Percentiles rank a stretch among this genome's conserved stretches.
phyloP scores from a whole-genome alignment of 164 flowering plant genomes.

The Paratinospora sagittata region DNA sequence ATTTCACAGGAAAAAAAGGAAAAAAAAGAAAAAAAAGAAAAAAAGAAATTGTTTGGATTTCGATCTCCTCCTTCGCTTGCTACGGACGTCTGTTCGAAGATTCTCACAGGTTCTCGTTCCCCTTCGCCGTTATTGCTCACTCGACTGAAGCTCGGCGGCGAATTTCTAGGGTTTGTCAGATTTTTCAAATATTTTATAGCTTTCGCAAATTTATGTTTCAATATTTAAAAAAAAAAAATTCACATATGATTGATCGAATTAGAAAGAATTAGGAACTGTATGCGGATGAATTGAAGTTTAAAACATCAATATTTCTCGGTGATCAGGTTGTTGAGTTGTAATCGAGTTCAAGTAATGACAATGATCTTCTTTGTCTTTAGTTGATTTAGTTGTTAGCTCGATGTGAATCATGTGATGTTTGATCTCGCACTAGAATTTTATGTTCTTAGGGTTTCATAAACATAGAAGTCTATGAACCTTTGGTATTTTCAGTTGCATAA shows the following conservation, averaged over 20 bases:
- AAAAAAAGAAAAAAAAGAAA: background rate
- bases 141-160: background rate
- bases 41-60: background rate
- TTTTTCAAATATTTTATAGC: background rate
- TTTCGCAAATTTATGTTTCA: background rate
- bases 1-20: background rate
- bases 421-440: background rate
- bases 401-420: background rate
- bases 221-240: background rate
- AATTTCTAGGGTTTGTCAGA: constrained; percentile 1
- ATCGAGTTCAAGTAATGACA: constrained; percentile 1
- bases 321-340: background rate
- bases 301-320: background rate
- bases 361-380: background rate
- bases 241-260: background rate
- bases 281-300: background rate
- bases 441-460: background rate
- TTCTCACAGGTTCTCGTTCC: background rate
- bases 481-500: background rate
- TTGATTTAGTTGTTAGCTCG: background rate
- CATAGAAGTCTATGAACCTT: background rate
- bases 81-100: background rate
- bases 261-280: background rate
- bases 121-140: background rate
- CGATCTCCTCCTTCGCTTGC: no score